Conservation (phyloP, 306 rosid species). For the Mimosa pudica region DNA sequence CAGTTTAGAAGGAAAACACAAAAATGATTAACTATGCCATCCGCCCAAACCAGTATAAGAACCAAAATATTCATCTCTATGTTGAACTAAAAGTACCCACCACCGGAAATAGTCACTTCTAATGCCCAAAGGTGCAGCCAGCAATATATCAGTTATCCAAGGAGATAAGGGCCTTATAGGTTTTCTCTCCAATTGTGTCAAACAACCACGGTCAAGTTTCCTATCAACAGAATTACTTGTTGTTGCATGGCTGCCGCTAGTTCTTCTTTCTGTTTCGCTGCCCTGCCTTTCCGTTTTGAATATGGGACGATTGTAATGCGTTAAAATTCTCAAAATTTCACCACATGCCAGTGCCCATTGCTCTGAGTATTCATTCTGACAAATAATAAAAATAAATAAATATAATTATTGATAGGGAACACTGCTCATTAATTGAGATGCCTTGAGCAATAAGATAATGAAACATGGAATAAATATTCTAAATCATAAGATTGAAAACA, state of each 20-base stretch:
- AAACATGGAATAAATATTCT: constrained; percentile 4
- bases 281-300: constrained; percentile 69
- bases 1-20: constrained; percentile 1
- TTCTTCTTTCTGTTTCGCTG: constrained; percentile 82
- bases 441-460: constrained; percentile 9
- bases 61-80: neutral
- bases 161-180: constrained; percentile 93
- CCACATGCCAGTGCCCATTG: constrained; percentile 99
- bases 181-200: constrained; percentile 76
- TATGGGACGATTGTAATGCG: constrained; percentile 96
- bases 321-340: constrained; percentile 89
- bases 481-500: constrained; percentile 16
- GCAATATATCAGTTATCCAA: constrained; percentile 92
- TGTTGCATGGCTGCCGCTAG: constrained; percentile 77
- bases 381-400: constrained; percentile 27
- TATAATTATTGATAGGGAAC: constrained; percentile 11
- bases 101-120: constrained; percentile 97
- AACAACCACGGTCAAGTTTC: constrained; percentile 46
- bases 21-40: constrained; percentile 3
- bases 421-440: neutral
- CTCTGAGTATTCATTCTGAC: constrained; percentile 90
- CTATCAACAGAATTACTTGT: constrained; percentile 60
- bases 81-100: constrained; percentile 52
- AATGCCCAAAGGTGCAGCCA: constrained; percentile 91
- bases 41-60: constrained; percentile 18